A percentile compares a stretch with the other conserved stretches of the same genome.
Conservation (phyloP, 176 grass and related monocot species). For the Lolium rigidum region DNA sequence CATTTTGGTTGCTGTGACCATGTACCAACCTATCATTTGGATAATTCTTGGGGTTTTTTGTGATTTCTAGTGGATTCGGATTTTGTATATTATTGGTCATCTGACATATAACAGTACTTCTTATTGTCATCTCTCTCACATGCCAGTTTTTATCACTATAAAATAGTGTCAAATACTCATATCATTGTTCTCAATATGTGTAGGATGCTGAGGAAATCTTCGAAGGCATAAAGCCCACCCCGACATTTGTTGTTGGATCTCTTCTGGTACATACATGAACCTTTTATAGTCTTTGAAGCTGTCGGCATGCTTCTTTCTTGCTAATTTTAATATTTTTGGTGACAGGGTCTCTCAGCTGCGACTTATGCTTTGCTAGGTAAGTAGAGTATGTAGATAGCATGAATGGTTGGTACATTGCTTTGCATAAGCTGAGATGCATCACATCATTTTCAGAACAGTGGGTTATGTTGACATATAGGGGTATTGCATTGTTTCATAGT, state of each 20-base stretch:
- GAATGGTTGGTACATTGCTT: neutral
- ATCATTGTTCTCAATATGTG: constrained; percentile 44
- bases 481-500: neutral
- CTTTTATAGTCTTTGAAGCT: neutral
- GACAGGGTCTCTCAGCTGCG: constrained; percentile 74
- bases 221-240: constrained; percentile 80
- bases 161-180: neutral
- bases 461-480: neutral
- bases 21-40: neutral
- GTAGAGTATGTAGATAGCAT: constrained; percentile 4
- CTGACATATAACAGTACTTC: neutral
- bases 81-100: neutral
- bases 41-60: constrained; percentile 20
- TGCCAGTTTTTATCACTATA: constrained; percentile 1
- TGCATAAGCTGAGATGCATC: neutral
- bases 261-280: constrained; percentile 50
- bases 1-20: constrained; percentile 27
- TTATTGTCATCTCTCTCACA: constrained; percentile 1
- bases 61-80: neutral
- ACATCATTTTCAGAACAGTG: constrained; percentile 16
- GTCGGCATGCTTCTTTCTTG: constrained; percentile 27
- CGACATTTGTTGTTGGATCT: constrained; percentile 73
- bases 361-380: constrained; percentile 85
- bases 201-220: constrained; percentile 94
- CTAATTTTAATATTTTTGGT: constrained; percentile 39